Percentiles rank a stretch among this genome's conserved stretches.
Conservation (phyloP, 108 stramenopile genomes). For the Cylindrotheca closterium region DNA sequence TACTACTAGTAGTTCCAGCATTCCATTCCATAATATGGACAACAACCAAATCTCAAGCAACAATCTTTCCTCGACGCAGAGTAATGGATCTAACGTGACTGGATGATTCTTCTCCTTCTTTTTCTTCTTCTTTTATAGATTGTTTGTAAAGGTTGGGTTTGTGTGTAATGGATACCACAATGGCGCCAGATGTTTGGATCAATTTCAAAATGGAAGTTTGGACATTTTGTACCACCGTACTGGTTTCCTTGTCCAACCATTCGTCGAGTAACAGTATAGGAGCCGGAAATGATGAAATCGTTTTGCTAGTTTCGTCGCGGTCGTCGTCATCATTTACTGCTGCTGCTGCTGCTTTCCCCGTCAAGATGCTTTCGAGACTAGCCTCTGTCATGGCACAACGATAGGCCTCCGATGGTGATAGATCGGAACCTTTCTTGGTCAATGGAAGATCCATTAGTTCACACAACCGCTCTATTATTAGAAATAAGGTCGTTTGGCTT, state of each 20-base stretch:
- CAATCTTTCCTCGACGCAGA: constrained; percentile 1
- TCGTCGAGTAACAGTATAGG: constrained; percentile 56
- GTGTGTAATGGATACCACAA: constrained; percentile 45
- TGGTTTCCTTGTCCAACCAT: constrained; percentile 55
- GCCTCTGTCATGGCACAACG: constrained; percentile 28
- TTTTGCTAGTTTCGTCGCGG: background rate
- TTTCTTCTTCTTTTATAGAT: background rate
- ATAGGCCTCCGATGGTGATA: constrained; percentile 41
- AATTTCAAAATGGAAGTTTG: constrained; percentile 16
- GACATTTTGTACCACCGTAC: constrained; percentile 26
- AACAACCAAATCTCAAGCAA: background rate
- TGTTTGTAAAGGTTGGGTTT: constrained; percentile 36
- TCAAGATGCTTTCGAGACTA: constrained; percentile 29
- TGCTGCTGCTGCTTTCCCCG: background rate
- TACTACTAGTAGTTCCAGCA: too few species aligned
- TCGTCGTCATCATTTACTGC: background rate
- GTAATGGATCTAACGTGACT: constrained; percentile 6
- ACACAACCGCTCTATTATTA: background rate
- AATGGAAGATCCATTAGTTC: background rate
- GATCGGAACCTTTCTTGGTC: constrained; percentile 6
- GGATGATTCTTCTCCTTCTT: too few species aligned
- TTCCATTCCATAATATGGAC: too few species aligned
- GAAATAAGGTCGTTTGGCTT: background rate
- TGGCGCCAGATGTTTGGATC: constrained; percentile 9
- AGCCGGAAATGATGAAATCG: constrained; percentile 16